phyloP scores from a whole-genome alignment of 257 asterid genomes.

The Fraxinus americana region DNA sequence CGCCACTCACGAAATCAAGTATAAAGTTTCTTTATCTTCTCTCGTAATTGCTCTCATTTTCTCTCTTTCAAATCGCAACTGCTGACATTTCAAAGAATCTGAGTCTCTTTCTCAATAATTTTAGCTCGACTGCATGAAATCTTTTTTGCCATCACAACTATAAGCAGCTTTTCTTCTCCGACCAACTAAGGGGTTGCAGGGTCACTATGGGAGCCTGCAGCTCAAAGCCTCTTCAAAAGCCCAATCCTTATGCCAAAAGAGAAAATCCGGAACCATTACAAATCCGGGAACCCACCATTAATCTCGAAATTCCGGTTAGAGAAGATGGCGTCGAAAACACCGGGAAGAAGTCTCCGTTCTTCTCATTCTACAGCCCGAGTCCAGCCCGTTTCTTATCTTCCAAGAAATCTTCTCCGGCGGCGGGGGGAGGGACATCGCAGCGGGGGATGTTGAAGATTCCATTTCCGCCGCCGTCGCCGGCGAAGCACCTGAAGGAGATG shows the following conservation, averaged over 20 bases:
- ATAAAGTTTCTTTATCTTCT: background rate
- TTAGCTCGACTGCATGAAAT: background rate
- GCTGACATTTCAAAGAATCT: background rate
- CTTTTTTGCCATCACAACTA: background rate
- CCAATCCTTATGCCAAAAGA: constrained; percentile 53
- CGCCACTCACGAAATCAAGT: background rate
- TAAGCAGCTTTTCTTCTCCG: background rate
- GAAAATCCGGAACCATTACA: constrained; percentile 25
- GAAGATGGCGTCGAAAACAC: background rate
- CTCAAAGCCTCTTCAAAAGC: constrained; percentile 53
- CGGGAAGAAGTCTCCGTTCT: constrained; percentile 30
- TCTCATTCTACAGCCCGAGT: constrained; percentile 38
- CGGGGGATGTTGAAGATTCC: constrained; percentile 39
- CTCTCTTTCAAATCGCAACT: background rate
- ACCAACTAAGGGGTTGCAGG: background rate
- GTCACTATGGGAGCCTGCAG: constrained; percentile 52
- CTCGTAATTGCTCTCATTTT: background rate
- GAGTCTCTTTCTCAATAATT: background rate
- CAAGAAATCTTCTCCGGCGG: constrained; percentile 37
- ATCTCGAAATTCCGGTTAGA: constrained; percentile 24
- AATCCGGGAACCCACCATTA: constrained; percentile 16
- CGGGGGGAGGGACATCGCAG: constrained; percentile 28
- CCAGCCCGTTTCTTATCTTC: constrained; percentile 35
- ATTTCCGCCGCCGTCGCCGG: constrained; percentile 67
- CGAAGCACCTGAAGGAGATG: constrained; percentile 51